Base-by-base conservation (phyloP, 805 yeast species). In the Starmera dryadoides region DNA sequence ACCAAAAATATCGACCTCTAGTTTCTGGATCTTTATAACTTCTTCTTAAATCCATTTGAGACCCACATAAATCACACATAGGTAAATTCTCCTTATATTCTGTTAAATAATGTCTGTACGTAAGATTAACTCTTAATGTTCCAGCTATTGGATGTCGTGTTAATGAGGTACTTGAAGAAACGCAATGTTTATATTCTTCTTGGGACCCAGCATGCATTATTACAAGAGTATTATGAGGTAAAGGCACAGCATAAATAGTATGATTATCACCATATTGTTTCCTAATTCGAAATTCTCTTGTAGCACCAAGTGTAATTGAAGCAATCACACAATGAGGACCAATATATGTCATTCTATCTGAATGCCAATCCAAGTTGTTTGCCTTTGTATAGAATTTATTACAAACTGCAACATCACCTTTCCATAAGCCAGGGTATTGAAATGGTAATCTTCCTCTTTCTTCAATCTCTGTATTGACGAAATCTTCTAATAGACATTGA, bases 151-250 rank as follows among this genome's bases (percentile, higher is more conserved):
- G 69, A 45, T 81, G 81, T 0, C 60, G 46, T 15, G 66, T 62
- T 3, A 77, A 56, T 7, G 60, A 60, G 6, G 58, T 53, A 31
- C 68, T 58, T 1, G 77, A 64, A 4, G 74, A 73, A 0, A 85
- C 75, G 42, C 77, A 64, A 50, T 86, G 95, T 49, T 78, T 82
- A 53, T 61, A 85, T 37, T 73, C 75, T 46, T 85, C 95, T 53
- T 85, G 95, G 44, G 85, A 79, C 1, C 86, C 87, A 1, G 86
- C 82, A 42, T 80, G 78, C 94, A 85, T 84, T 3, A 85, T 58
- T 3, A 84, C 49, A 30, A 85, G 55, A 8, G 85, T 69, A 50
- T 85, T 85, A 54, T 85, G 88, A 0, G 86, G 82, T 3, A 81
- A 52, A n/a, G 78, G 81, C 1, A 81, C 64, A 22, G 82, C 60